phyloP scores from a whole-genome alignment of 192 early-diverging fungal genomes.

The Coemansia sp. region DNA sequence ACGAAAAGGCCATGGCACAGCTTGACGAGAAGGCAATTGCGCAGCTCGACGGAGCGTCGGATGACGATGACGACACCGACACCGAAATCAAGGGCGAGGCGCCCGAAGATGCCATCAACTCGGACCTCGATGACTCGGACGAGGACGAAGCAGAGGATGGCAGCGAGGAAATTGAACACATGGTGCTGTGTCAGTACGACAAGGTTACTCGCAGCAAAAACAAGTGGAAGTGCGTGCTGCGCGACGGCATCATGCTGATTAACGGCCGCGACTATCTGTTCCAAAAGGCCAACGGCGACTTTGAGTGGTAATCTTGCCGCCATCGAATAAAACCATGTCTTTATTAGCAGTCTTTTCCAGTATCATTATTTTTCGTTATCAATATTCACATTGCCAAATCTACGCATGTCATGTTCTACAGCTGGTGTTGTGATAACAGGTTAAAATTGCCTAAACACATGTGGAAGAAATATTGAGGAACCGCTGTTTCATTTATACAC shows the following conservation, averaged over 20 bases:
- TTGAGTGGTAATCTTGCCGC: constrained; percentile 78
- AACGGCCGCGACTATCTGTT: constrained; percentile 96
- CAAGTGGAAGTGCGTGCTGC: constrained; percentile 97
- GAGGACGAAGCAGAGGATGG: constrained; percentile 64
- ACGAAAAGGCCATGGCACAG: background rate
- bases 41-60: constrained; percentile 48
- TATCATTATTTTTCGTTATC: too few species aligned
- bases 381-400: too few species aligned
- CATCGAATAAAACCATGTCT: background rate
- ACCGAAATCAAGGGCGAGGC: constrained; percentile 36
- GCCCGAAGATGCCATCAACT: constrained; percentile 66
- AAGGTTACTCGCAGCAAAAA: constrained; percentile 93
- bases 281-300: constrained; percentile 91
- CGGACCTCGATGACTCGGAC: constrained; percentile 76
- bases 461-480: too few species aligned
- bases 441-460: too few species aligned
- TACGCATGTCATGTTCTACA: too few species aligned
- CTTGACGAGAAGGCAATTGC: constrained; percentile 1
- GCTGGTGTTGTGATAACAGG: too few species aligned
- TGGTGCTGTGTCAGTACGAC: constrained; percentile 74
- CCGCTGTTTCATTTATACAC: too few species aligned
- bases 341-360: background rate
- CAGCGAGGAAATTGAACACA: constrained; percentile 69
- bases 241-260: constrained; percentile 94
- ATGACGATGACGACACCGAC: constrained; percentile 32